These are phyloP conservation scores for Fragaria vesca DNA, from an alignment of 306 rosid species.

Conservation along the genomic window DNA sequence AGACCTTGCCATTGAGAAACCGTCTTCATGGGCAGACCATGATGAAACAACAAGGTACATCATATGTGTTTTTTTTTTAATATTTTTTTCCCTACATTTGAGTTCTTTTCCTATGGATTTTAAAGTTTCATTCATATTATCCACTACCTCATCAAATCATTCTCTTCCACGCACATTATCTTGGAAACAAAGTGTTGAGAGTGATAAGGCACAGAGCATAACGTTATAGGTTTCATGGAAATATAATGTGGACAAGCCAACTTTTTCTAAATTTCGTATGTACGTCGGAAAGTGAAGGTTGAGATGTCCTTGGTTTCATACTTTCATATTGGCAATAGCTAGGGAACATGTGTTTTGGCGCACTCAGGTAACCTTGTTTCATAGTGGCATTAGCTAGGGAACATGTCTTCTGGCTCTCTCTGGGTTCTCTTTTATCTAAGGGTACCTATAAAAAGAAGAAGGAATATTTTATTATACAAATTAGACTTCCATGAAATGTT, in stretches of 20 bases:
- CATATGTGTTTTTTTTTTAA: not conserved
- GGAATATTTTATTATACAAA: not conserved
- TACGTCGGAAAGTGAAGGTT: not conserved
- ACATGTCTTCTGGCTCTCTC: not conserved
- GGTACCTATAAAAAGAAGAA: not conserved
- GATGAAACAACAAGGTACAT: conserved; percentile 45
- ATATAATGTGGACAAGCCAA: too few relatives aligned
- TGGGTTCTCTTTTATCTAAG: not conserved
- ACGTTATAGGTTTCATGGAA: not conserved
- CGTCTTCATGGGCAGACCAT: conserved; percentile 24
- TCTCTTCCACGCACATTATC: not conserved
- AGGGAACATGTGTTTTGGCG: too few relatives aligned
- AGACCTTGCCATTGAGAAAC: conserved; percentile 22
- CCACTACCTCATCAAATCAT: not conserved
- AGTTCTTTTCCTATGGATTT: not conserved
- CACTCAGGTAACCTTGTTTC: not conserved
- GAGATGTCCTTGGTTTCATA: not conserved
- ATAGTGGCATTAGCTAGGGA: not conserved
- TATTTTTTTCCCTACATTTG: too few relatives aligned
- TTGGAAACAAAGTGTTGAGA: not conserved
- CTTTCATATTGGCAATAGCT: too few relatives aligned
- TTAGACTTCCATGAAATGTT: not conserved
- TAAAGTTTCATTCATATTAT: not conserved
- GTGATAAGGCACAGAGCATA: not conserved
- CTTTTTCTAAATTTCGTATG: not conserved